Evolutionary conservation across 1,284 basidiomycete species (phyloP).

Genomic region (Ceratobasidium sp.): DNA sequence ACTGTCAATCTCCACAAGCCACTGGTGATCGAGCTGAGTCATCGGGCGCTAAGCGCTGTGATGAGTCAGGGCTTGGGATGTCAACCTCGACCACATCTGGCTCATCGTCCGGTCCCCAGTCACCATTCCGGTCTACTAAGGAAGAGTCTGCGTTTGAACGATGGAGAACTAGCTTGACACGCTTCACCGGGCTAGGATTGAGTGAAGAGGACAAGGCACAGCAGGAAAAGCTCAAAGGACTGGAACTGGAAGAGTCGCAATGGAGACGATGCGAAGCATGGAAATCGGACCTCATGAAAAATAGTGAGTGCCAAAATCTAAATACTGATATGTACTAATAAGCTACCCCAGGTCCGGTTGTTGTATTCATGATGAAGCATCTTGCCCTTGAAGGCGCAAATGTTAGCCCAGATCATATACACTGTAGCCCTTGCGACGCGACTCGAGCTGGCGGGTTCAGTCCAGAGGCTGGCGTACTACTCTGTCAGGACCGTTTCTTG

Average conservation of each 20-base stretch:
- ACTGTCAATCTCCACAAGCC: constrained; percentile 38
- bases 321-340: background rate
- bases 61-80: constrained; percentile 31
- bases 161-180: constrained; percentile 58
- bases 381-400: constrained; percentile 76
- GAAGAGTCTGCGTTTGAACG: constrained; percentile 55
- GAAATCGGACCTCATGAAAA: constrained; percentile 60
- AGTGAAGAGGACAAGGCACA: constrained; percentile 54
- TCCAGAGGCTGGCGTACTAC: constrained; percentile 79
- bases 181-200: constrained; percentile 60
- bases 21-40: constrained; percentile 17
- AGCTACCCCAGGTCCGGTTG: constrained; percentile 74
- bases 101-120: background rate
- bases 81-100: constrained; percentile 14
- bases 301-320: constrained; percentile 56
- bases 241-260: constrained; percentile 55
- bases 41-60: constrained; percentile 27
- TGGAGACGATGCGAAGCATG: constrained; percentile 63
- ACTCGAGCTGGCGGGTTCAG: constrained; percentile 85
- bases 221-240: constrained; percentile 50
- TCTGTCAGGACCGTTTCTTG: constrained; percentile 87
- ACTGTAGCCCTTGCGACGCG: constrained; percentile 84
- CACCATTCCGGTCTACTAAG: constrained; percentile 24
- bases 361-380: constrained; percentile 91
- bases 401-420: constrained; percentile 74